Percentiles rank a stretch among this genome's conserved stretches.
These are phyloP conservation scores for Candida coquimbonensis DNA, from an alignment of 805 yeast genomes.

Conservation along the genomic window DNA sequence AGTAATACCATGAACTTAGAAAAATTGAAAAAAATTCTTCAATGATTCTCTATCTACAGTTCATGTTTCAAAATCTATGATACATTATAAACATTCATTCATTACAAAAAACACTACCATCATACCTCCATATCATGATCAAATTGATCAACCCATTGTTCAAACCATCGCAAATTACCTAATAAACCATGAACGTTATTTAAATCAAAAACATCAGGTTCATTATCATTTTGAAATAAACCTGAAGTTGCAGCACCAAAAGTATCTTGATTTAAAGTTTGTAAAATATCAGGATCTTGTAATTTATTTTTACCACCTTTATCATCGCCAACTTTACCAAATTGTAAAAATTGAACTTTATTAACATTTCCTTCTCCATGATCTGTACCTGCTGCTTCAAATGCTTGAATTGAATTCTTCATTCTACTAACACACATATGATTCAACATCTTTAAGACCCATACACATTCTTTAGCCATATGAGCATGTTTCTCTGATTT, in stretches of 20 bases:
- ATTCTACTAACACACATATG: constrained; percentile 42
- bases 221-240: constrained; percentile 3
- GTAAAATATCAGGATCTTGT: background rate
- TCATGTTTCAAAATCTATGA: too few species aligned
- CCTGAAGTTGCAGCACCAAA: background rate
- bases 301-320: background rate
- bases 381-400: constrained; percentile 40
- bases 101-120: too few species aligned
- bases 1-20: too few species aligned
- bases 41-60: too few species aligned
- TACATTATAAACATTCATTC: too few species aligned
- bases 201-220: constrained; percentile 6
- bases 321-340: constrained; percentile 31
- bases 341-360: constrained; percentile 38
- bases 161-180: constrained; percentile 48
- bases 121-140: constrained; percentile 23
- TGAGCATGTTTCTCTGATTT: constrained; percentile 23
- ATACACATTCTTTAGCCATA: constrained; percentile 56
- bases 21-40: too few species aligned
- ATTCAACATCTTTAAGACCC: constrained; percentile 53
- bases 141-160: constrained; percentile 33
- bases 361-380: constrained; percentile 49
- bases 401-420: constrained; percentile 30
- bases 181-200: constrained; percentile 26
- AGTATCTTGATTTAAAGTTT: too few species aligned